Evolutionary conservation across 1,284 basidiomycete genomes (phyloP), one percentile per base, ranked within the genome.

Genomic region (Anthracocystis setariae): DNA sequence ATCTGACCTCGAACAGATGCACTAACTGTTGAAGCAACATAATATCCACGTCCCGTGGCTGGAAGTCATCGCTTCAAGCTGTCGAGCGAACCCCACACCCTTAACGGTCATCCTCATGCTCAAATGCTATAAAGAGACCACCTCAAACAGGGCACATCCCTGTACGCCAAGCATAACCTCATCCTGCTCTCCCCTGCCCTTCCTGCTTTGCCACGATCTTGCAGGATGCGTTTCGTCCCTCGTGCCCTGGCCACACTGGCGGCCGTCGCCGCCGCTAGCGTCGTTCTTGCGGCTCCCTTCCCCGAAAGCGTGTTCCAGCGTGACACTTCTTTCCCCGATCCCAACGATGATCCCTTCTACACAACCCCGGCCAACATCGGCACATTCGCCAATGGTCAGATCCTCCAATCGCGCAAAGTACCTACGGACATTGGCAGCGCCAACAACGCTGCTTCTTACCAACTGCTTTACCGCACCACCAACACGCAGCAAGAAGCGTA

Each of bases 341-440:
- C 74, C 5, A 61, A 49, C 46, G 73, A 56, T 3, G 76, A 76
- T 18, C 73, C 72, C 1, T 78, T 77, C 51, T 77, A 78, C 57
- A 18, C 18, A 39, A 27, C 33, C 3, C 69, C 75, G 0, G 8
- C 38, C 40, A 61, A 68, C 47, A 54, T 78, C 27, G 37, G 21
- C 51, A 29, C 67, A 10, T 70, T 53, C 40, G 37, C 51, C 38
- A 64, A 60, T n/a, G 76, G 76, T 8, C 54, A 75, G 29, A 49
- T 78, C 24, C 60, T 78, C 43, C 43, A 59, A 13, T 54, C 58
- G 4, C 68, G 76, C 32, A 51, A 50, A 23, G 57, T 47, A 3
- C 27, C 25, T 20, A 74, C 75, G 7, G 52, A 73, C 21, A 62
- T 62, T 8, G 53, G 61, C 40, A 65, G 48, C 29, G 17, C 25